Conservation (phyloP, 2,329 filamentous ascomycete genomes). For the Curvularia sp. region DNA sequence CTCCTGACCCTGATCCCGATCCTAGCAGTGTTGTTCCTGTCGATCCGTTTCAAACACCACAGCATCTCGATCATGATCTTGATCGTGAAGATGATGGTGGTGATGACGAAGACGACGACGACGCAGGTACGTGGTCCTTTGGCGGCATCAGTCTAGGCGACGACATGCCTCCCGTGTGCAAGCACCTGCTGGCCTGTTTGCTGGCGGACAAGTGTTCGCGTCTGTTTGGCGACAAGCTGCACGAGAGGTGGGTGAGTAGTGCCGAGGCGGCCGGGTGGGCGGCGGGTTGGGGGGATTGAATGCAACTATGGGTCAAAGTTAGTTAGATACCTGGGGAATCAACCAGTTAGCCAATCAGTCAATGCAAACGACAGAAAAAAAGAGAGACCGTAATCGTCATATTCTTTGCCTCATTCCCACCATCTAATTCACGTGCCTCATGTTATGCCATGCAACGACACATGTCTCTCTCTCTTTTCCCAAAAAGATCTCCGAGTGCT, state of each 20-base stretch:
- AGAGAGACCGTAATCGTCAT: too few species aligned
- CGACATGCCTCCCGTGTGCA: constrained; percentile 71
- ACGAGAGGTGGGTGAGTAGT: constrained; percentile 61
- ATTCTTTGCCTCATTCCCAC: background rate
- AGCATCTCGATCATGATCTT: background rate
- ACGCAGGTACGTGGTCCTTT: constrained; percentile 22
- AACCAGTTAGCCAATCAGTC: background rate
- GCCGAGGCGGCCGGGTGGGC: constrained; percentile 78
- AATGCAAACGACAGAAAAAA: background rate
- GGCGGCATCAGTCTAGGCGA: constrained; percentile 56
- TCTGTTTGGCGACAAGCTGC: constrained; percentile 64
- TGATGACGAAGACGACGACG: background rate
- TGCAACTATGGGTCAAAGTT: too few species aligned
- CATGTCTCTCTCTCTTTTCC: background rate
- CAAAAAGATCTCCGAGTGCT: constrained; percentile 20
- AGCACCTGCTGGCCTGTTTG: constrained; percentile 86
- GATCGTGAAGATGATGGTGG: background rate
- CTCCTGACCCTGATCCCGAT: background rate
- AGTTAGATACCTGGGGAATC: background rate
- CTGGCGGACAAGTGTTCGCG: constrained; percentile 70
- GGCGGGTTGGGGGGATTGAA: constrained; percentile 47
- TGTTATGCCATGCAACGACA: background rate
- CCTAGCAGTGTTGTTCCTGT: background rate
- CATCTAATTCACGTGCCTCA: background rate
- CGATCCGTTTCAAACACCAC: background rate